Percentiles rank a stretch among this genome's conserved stretches.
These are phyloP conservation scores for Phialophora expanda DNA, from an alignment of 2,329 filamentous ascomycete genomes.

Conservation along the genomic window DNA sequence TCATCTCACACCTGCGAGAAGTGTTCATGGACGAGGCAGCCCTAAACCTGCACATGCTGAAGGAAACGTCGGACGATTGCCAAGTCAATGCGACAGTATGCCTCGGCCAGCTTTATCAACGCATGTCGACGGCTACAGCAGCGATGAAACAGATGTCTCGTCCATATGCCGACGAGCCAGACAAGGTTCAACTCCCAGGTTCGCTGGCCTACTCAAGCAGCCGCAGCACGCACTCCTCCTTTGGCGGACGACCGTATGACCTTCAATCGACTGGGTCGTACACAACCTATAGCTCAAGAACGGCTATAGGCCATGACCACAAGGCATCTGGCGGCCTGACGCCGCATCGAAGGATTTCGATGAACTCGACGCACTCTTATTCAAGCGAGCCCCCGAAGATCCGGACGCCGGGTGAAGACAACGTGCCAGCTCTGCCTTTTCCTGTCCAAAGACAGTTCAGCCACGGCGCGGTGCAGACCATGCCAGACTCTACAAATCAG, in stretches of 20 bases:
- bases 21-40: slow-evolving; percentile 42
- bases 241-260: slow-evolving; percentile 22
- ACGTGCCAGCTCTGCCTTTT: slow-evolving; percentile 23
- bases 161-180: slow-evolving; percentile 22
- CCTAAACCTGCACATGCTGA: slow-evolving; percentile 43
- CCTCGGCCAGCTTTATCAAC: slow-evolving; percentile 45
- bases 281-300: slow-evolving; percentile 30
- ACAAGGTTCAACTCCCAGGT: slow-evolving; percentile 14
- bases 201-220: slow-evolving; percentile 33
- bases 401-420: slow-evolving; percentile 27
- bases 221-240: slow-evolving; percentile 33
- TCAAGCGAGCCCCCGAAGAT: slow-evolving; percentile 25
- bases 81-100: slow-evolving; percentile 44
- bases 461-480: slow-evolving; percentile 6
- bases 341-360: slow-evolving; percentile 34
- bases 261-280: slow-evolving; percentile 29
- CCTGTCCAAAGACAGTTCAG: slow-evolving; percentile 21
- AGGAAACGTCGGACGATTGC: slow-evolving; percentile 45
- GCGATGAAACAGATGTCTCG: slow-evolving; percentile 29
- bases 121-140: slow-evolving; percentile 39
- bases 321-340: slow-evolving; percentile 19
- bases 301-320: slow-evolving; percentile 24
- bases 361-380: slow-evolving; percentile 32
- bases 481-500: neutral
- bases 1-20: slow-evolving; percentile 46